Evolutionary conservation across 2,329 filamentous ascomycete species (phyloP).

Genomic region (Pseudogymnoascus sp.): DNA sequence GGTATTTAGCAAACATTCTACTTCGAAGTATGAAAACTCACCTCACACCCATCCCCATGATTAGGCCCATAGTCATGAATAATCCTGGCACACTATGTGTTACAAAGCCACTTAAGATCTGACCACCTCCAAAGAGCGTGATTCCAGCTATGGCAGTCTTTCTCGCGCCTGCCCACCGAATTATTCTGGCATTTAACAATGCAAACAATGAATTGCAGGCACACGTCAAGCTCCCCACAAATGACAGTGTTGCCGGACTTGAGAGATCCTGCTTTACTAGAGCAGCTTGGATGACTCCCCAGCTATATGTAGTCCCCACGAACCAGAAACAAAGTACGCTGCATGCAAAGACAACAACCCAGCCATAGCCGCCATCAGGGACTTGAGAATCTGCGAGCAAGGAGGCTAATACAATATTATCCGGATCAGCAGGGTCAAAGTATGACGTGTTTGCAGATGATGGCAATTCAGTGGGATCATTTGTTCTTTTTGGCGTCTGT

Average conservation of each 20-base stretch:
- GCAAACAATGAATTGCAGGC: slow-evolving; percentile 44
- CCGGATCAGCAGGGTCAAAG: slow-evolving; percentile 20
- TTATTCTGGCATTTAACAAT: slow-evolving; percentile 43
- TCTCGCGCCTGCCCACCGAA: slow-evolving; percentile 41
- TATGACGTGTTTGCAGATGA: background rate
- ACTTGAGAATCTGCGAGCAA: slow-evolving; percentile 36
- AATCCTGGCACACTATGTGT: slow-evolving; percentile 37
- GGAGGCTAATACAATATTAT: slow-evolving; percentile 36
- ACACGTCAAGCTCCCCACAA: slow-evolving; percentile 46
- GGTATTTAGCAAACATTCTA: background rate
- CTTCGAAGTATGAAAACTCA: slow-evolving; percentile 16
- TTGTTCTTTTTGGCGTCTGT: background rate
- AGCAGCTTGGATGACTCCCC: slow-evolving; percentile 52
- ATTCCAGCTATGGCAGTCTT: slow-evolving; percentile 41
- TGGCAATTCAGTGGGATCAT: background rate
- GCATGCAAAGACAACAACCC: slow-evolving; percentile 44
- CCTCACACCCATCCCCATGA: slow-evolving; percentile 38
- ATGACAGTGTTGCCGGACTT: slow-evolving; percentile 45
- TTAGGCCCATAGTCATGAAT: slow-evolving; percentile 40
- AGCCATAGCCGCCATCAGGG: slow-evolving; percentile 49
- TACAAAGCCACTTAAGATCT: slow-evolving; percentile 40
- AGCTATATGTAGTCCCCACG: slow-evolving; percentile 47
- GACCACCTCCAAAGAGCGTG: slow-evolving; percentile 39
- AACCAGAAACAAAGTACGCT: slow-evolving; percentile 47
- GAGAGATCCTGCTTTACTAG: slow-evolving; percentile 42